phyloP scores from a whole-genome alignment of 1,139 yeast species.

The Yamadazyma jaroonii region DNA sequence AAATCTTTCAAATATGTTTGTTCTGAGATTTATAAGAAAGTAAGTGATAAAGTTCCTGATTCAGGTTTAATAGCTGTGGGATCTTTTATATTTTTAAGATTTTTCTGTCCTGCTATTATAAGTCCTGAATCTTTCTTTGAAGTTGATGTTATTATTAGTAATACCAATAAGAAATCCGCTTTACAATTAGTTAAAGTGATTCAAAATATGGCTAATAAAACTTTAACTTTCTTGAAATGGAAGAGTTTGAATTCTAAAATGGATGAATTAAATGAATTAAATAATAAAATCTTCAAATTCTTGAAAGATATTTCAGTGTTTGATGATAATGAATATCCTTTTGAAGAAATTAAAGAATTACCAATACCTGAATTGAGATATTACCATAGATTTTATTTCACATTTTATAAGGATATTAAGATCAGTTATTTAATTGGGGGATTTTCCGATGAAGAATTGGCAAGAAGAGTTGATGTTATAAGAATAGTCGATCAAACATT shows the following conservation, averaged over 20 bases:
- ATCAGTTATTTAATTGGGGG: slow-evolving; percentile 26
- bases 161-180: slow-evolving; percentile 64
- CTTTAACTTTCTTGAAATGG: slow-evolving; percentile 58
- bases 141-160: slow-evolving; percentile 44
- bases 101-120: slow-evolving; percentile 88
- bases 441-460: slow-evolving; percentile 9
- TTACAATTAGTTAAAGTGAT: slow-evolving; percentile 82
- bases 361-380: slow-evolving; percentile 52
- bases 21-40: slow-evolving; percentile 64
- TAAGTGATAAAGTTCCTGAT: slow-evolving; percentile 64
- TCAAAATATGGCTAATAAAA: slow-evolving; percentile 86
- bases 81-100: slow-evolving; percentile 79
- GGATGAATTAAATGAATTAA: slow-evolving; percentile 44
- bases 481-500: slow-evolving; percentile 28
- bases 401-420: slow-evolving; percentile 57
- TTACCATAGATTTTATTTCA: slow-evolving; percentile 65
- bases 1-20: slow-evolving; percentile 73
- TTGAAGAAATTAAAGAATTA: slow-evolving; percentile 19
- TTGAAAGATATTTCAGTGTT: slow-evolving; percentile 27
- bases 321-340: slow-evolving; percentile 25
- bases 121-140: slow-evolving; percentile 70
- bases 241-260: slow-evolving; percentile 45
- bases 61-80: slow-evolving; percentile 76
- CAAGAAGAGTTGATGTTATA: slow-evolving; percentile 21
- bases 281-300: slow-evolving; percentile 45